Evolutionary conservation across 306 rosid genomes (phyloP).

Genomic region (Quercus glauca): DNA sequence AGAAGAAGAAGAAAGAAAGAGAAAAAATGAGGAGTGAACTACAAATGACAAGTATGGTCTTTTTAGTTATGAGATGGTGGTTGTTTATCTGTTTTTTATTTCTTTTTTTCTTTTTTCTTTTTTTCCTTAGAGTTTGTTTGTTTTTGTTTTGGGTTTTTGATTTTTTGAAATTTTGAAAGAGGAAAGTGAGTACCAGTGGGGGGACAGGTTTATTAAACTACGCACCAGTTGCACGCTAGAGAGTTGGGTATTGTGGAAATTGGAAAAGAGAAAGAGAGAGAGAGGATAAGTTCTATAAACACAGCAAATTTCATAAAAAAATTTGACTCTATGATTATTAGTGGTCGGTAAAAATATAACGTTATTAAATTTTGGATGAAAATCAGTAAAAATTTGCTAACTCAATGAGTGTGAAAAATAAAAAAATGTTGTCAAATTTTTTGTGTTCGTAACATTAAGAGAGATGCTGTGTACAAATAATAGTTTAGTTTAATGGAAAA

Average conservation of each 20-base stretch:
- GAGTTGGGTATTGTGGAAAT: no score
- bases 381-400: no score
- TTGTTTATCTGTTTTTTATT: slow-evolving; percentile 25
- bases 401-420: no score
- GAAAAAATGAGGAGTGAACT: slow-evolving; percentile 27
- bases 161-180: not conserved
- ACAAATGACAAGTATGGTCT: slow-evolving; percentile 25
- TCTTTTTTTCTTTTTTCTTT: not conserved
- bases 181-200: not conserved
- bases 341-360: no score
- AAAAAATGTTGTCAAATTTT: no score
- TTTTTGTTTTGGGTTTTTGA: not conserved
- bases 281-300: no score
- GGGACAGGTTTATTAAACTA: not conserved
- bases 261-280: no score
- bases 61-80: slow-evolving; percentile 27
- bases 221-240: no score
- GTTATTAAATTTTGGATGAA: no score
- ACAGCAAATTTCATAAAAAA: no score
- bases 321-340: no score
- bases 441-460: no score
- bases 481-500: not conserved
- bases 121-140: not conserved
- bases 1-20: not conserved
- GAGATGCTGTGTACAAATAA: not conserved